These are phyloP conservation scores for Wallacemonas sp. DNA, from an alignment of 208 protist genomes.

Conservation along the genomic window DNA sequence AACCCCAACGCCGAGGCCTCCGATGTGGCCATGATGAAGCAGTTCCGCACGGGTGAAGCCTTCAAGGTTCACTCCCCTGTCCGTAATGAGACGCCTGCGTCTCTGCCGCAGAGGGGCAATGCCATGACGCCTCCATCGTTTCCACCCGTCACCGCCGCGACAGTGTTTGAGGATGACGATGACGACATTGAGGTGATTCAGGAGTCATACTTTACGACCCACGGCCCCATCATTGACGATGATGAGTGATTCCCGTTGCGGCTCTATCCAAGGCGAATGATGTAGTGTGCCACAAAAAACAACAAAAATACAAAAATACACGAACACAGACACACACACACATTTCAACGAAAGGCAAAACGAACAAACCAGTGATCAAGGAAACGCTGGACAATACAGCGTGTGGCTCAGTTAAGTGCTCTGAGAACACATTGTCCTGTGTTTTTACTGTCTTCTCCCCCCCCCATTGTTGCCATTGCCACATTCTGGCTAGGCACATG, in stretches of 20 bases:
- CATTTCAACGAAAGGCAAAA: no score
- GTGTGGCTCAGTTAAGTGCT: no score
- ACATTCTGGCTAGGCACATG: background rate
- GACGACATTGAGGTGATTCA: constrained; percentile 85
- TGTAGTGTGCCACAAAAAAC: no score
- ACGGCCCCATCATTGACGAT: constrained; percentile 86
- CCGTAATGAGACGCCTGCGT: constrained; percentile 1
- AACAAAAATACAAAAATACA: no score
- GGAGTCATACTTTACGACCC: constrained; percentile 75
- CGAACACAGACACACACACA: no score
- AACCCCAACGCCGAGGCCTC: constrained; percentile 43
- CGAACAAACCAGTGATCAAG: no score
- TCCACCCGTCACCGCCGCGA: constrained; percentile 3
- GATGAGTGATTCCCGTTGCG: constrained; percentile 61
- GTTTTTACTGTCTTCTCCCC: no score
- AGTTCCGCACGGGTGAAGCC: constrained; percentile 53
- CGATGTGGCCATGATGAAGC: constrained; percentile 63
- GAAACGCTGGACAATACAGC: no score
- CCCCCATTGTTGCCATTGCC: no score
- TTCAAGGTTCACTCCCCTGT: constrained; percentile 14
- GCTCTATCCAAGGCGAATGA: no score
- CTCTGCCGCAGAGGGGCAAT: background rate
- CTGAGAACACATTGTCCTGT: no score
- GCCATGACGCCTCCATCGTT: constrained; percentile 13
- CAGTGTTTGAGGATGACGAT: constrained; percentile 60